Percentiles rank a stretch among this genome's conserved stretches.
Evolutionary conservation across 2,329 filamentous ascomycete species (phyloP).

Genomic region (Aphanoascus verrucosus): DNA sequence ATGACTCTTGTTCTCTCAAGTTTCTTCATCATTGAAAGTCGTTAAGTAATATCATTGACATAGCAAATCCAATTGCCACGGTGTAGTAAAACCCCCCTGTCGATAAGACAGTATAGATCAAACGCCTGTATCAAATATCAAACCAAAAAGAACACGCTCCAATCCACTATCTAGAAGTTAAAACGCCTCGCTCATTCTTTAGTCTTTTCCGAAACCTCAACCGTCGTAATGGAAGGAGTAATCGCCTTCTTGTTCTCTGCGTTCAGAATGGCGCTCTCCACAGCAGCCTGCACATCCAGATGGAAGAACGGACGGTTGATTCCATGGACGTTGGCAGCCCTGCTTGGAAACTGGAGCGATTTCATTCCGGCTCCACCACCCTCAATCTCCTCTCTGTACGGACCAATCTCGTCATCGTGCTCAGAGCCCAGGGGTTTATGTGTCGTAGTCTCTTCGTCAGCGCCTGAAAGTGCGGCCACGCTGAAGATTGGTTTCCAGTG

Average conservation of each 20-base stretch:
- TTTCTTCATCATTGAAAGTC: too few relatives aligned
- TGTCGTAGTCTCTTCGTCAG: background rate
- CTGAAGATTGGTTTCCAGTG: conserved; percentile 15
- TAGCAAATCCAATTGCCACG: too few relatives aligned
- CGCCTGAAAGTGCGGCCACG: conserved; percentile 11
- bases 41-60: too few relatives aligned
- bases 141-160: background rate
- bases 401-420: background rate
- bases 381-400: background rate
- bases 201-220: background rate
- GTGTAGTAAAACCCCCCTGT: background rate
- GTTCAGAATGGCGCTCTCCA: conserved; percentile 13
- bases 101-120: background rate
- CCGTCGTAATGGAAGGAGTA: background rate
- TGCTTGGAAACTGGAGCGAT: conserved; percentile 4
- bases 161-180: background rate
- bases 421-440: background rate
- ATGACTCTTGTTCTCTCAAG: too few relatives aligned
- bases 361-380: background rate
- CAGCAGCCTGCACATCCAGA: conserved; percentile 12
- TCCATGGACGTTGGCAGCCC: conserved; percentile 12
- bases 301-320: conserved; percentile 15
- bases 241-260: conserved; percentile 7
- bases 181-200: conserved; percentile 3
- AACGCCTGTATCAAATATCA: background rate